phyloP scores from a whole-genome alignment of 345 rosid species.

The Boechera retrofracta region DNA sequence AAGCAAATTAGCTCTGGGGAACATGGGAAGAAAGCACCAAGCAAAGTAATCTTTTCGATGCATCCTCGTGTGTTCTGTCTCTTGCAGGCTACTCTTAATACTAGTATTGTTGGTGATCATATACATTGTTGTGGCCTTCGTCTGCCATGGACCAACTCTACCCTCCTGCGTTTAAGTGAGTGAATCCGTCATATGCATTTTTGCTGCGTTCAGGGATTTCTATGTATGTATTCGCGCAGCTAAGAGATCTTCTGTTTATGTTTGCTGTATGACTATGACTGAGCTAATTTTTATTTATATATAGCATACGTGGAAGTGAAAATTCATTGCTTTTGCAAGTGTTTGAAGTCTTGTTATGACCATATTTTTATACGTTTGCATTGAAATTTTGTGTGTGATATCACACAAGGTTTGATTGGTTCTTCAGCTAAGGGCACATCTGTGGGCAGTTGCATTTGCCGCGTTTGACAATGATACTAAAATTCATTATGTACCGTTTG shows the following conservation, averaged over 20 bases:
- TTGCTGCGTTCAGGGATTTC: not conserved
- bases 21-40: not conserved
- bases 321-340: not conserved
- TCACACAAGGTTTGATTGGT: no score
- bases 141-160: not conserved
- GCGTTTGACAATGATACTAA: no score
- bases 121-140: not conserved
- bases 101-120: constrained; percentile 10
- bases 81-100: constrained; percentile 1
- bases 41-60: not conserved
- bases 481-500: no score
- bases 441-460: no score
- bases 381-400: not conserved
- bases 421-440: no score
- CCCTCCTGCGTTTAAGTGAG: not conserved
- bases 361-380: not conserved
- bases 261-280: not conserved
- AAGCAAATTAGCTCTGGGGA: not conserved
- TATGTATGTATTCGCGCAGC: not conserved
- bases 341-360: not conserved
- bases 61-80: not conserved
- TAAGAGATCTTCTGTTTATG: not conserved
- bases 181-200: not conserved
- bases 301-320: not conserved
- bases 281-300: not conserved